phyloP scores from a whole-genome alignment of 495 filamentous ascomycete species.

The Penicillium samsonianum region DNA sequence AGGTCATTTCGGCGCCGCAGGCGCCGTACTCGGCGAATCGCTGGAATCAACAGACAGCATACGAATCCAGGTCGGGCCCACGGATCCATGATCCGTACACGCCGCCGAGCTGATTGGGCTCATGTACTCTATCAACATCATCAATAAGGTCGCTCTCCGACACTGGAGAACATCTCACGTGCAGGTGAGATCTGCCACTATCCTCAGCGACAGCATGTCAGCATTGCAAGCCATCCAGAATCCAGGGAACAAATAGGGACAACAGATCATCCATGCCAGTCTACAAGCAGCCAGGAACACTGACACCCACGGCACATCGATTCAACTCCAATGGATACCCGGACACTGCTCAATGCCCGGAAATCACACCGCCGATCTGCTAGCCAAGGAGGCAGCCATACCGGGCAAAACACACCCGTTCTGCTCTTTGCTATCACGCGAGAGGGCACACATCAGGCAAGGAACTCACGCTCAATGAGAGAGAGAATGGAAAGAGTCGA shows the following conservation, averaged over 20 bases:
- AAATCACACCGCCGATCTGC: no score
- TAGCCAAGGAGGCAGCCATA: no score
- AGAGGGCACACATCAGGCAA: no score
- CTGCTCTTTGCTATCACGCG: no score
- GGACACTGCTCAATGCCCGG: not conserved
- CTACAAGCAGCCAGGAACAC: not conserved
- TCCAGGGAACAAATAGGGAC: not conserved
- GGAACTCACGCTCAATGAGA: constrained; percentile 9
- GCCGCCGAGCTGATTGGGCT: not conserved
- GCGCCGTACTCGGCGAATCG: not conserved
- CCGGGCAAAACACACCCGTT: no score
- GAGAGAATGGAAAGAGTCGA: constrained; percentile 10
- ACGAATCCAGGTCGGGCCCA: not conserved
- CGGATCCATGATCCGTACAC: not conserved
- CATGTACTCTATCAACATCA: not conserved
- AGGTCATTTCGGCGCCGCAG: not conserved
- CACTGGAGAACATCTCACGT: not conserved
- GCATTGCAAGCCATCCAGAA: not conserved
- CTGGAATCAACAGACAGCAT: not conserved
- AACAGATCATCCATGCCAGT: no score
- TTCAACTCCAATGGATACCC: not conserved
- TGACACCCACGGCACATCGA: not conserved
- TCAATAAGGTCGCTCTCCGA: not conserved
- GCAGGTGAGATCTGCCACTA: not conserved
- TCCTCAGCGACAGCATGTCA: not conserved